Conservation (phyloP, 108 stramenopile species). For the Chaetoceros muelleri region DNA sequence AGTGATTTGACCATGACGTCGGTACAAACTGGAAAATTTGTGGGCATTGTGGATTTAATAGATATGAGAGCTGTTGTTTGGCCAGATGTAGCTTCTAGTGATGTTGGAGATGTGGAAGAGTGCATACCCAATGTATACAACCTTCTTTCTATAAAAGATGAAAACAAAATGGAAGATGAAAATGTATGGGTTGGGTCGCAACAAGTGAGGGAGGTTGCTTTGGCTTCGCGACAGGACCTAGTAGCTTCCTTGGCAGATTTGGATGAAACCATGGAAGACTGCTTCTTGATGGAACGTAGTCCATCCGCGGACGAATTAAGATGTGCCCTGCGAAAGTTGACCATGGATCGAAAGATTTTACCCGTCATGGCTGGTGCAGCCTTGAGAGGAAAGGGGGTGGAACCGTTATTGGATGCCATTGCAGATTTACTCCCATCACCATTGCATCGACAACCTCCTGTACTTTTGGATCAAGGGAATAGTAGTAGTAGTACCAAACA, state of each 20-base stretch:
- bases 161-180: constrained; percentile 18
- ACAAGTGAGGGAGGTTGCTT: constrained; percentile 19
- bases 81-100: constrained; percentile 32
- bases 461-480: constrained; percentile 28
- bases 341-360: constrained; percentile 41
- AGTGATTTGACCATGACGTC: constrained; percentile 8
- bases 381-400: constrained; percentile 85
- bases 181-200: constrained; percentile 30
- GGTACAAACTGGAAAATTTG: constrained; percentile 65
- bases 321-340: constrained; percentile 58
- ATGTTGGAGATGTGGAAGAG: constrained; percentile 48
- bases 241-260: constrained; percentile 62
- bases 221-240: constrained; percentile 45
- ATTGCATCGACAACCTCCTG: constrained; percentile 67
- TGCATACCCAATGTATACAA: constrained; percentile 44
- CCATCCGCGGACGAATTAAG: constrained; percentile 49
- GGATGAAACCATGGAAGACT: constrained; percentile 74
- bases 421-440: constrained; percentile 91
- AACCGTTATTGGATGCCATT: constrained; percentile 88
- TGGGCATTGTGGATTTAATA: constrained; percentile 88
- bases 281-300: constrained; percentile 56
- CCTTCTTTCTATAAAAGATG: constrained; percentile 19
- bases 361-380: constrained; percentile 82
- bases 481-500: background rate
- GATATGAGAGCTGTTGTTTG: constrained; percentile 89